A percentile compares a stretch with the other conserved stretches of the same genome.
These are phyloP conservation scores for Batrachochytrium dendrobatidis DNA, from an alignment of 371 early-diverging fungal species.

Conservation along the genomic window DNA sequence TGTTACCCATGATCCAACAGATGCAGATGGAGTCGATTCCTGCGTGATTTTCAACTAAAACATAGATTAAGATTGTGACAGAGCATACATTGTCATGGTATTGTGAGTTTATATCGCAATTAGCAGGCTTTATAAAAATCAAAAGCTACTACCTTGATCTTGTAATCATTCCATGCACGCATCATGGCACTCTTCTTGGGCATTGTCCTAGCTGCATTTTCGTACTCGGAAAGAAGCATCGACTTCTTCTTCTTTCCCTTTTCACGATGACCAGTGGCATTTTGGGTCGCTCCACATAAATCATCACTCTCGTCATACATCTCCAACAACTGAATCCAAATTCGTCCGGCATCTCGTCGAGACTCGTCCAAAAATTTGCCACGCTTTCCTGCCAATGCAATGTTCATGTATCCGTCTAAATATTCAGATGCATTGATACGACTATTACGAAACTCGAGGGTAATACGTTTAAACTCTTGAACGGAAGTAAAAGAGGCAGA, in stretches of 20 bases:
- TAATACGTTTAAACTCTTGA: slow-evolving; percentile 52
- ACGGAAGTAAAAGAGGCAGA: slow-evolving; percentile 19
- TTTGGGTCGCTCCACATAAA: no score
- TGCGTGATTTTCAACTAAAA: not conserved
- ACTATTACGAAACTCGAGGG: slow-evolving; percentile 47
- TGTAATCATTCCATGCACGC: slow-evolving; percentile 62
- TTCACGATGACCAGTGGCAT: not conserved
- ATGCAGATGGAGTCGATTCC: not conserved
- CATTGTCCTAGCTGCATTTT: slow-evolving; percentile 46
- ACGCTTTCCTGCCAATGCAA: slow-evolving; percentile 34
- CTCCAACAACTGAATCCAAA: slow-evolving; percentile 33
- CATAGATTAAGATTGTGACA: not conserved
- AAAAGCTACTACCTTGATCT: slow-evolving; percentile 38
- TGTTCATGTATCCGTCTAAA: slow-evolving; percentile 42
- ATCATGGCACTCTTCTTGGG: slow-evolving; percentile 58
- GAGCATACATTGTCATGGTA: not conserved
- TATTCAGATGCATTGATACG: slow-evolving; percentile 48
- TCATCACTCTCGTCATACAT: slow-evolving; percentile 8
- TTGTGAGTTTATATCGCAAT: no score
- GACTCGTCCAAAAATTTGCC: slow-evolving; percentile 28
- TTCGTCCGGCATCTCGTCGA: slow-evolving; percentile 20
- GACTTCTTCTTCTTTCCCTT: slow-evolving; percentile 13
- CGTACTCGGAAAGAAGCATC: slow-evolving; percentile 42
- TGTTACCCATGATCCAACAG: no score
- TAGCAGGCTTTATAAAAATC: no score